Percentiles rank a stretch among this genome's conserved stretches.
phyloP scores from a whole-genome alignment of 768 basidiomycete genomes.

The Boletus tylopilopsis region DNA sequence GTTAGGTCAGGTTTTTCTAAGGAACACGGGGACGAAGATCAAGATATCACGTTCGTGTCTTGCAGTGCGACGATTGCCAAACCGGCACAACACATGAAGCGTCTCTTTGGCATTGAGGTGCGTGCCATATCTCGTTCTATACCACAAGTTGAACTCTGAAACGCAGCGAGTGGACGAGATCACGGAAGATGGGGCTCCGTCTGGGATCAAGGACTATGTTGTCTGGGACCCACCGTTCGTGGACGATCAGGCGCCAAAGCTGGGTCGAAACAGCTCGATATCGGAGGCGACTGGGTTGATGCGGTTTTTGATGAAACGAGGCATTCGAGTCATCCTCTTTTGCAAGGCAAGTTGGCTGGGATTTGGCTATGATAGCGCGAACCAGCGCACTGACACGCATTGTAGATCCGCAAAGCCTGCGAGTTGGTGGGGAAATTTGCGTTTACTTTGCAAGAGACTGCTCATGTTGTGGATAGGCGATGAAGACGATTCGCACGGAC shows the following conservation, averaged over 20 bases:
- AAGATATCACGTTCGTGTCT: conserved; percentile 61
- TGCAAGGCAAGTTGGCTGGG: conserved; percentile 55
- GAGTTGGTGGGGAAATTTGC: conserved; percentile 57
- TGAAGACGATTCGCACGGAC: conserved; percentile 71
- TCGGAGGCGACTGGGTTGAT: conserved; percentile 69
- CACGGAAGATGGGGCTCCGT: conserved; percentile 78
- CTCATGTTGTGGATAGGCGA: conserved; percentile 48
- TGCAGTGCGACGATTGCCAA: conserved; percentile 87
- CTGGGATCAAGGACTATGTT: conserved; percentile 74
- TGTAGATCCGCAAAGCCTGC: conserved; percentile 73
- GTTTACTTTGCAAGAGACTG: neutral
- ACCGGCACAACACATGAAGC: conserved; percentile 70
- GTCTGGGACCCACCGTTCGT: conserved; percentile 70
- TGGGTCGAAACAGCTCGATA: conserved; percentile 57
- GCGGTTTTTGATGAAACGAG: conserved; percentile 77
- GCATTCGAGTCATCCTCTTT: conserved; percentile 82
- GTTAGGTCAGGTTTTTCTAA: neutral
- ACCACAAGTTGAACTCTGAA: neutral
- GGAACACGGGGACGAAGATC: conserved; percentile 37
- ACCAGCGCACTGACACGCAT: neutral
- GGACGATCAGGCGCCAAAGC: conserved; percentile 48
- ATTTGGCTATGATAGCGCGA: neutral
- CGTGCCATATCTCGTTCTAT: neutral
- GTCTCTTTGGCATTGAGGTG: conserved; percentile 64
- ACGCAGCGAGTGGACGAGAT: conserved; percentile 58